phyloP scores from a whole-genome alignment of 164 flowering plant species.

The Stephania japonica region DNA sequence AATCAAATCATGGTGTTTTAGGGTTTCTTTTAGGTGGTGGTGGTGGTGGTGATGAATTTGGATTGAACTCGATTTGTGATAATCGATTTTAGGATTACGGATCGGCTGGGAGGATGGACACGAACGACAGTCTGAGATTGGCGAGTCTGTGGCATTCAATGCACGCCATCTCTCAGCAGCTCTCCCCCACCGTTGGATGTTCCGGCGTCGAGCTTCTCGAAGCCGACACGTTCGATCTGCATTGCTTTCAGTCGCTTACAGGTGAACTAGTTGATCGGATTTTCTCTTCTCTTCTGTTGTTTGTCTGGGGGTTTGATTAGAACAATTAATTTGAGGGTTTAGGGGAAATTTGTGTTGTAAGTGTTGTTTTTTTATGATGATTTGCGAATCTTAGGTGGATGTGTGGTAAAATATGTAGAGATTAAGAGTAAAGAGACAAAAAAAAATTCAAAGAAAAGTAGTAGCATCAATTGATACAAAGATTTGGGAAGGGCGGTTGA shows the following conservation, averaged over 20 bases:
- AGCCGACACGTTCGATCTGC: slow-evolving; percentile 92
- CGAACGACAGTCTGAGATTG: slow-evolving; percentile 83
- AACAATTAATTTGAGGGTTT: too few species aligned
- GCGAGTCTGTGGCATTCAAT: slow-evolving; percentile 98
- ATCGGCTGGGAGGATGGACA: slow-evolving; percentile 87
- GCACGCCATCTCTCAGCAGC: slow-evolving; percentile 96
- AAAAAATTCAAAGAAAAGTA: too few species aligned
- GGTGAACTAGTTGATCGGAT: slow-evolving; percentile 29
- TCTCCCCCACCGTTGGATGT: slow-evolving; percentile 76
- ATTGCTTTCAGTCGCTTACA: slow-evolving; percentile 90
- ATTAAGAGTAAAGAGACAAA: too few species aligned
- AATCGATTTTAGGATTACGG: slow-evolving; percentile 54
- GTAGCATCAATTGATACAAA: too few species aligned
- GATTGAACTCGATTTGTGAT: background rate
- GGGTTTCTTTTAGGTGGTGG: too few species aligned
- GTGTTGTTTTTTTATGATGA: too few species aligned
- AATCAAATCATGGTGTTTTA: background rate
- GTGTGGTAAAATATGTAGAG: too few species aligned
- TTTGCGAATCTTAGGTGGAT: too few species aligned
- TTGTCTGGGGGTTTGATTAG: too few species aligned
- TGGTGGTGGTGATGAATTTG: background rate
- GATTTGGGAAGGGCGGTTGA: too few species aligned
- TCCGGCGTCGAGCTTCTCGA: slow-evolving; percentile 79
- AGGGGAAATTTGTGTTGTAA: too few species aligned
- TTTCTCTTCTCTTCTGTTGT: too few species aligned